Conservation (phyloP, 495 filamentous ascomycete species). For the Aspergillus saccharolyticus region DNA sequence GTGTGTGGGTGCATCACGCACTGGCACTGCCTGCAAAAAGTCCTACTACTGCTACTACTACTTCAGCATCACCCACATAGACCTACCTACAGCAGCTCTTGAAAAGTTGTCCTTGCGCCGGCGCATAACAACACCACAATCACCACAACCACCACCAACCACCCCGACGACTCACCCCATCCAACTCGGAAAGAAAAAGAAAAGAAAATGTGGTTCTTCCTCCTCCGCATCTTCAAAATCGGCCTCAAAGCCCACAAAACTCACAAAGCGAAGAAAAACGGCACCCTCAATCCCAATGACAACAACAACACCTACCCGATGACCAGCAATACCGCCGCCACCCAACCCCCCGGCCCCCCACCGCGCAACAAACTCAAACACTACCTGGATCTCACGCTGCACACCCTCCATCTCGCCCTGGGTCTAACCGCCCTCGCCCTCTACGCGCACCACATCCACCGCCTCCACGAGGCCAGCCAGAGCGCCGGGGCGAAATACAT, state of each 20-base stretch:
- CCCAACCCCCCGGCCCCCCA: constrained; percentile 7
- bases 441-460: constrained; percentile 66
- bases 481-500: constrained; percentile 64
- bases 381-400: constrained; percentile 42
- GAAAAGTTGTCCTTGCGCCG: constrained; percentile 8
- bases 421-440: constrained; percentile 71
- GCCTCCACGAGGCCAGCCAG: constrained; percentile 48
- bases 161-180: constrained; percentile 10
- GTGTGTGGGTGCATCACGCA: too few relatives aligned
- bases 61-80: background rate
- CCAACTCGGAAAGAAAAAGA: constrained; percentile 5
- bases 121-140: constrained; percentile 6
- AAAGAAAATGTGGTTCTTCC: constrained; percentile 28
- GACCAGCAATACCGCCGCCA: constrained; percentile 17
- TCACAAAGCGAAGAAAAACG: constrained; percentile 26
- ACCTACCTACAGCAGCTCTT: background rate
- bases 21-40: too few relatives aligned
- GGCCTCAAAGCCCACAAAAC: constrained; percentile 31
- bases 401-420: constrained; percentile 68
- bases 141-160: constrained; percentile 8
- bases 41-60: too few relatives aligned
- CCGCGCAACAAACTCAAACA: constrained; percentile 14
- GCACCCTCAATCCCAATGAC: constrained; percentile 1
- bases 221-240: constrained; percentile 27
- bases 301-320: background rate